Conservation (phyloP, 2,329 filamentous ascomycete species). For the Fonsecaea pedrosoi region DNA sequence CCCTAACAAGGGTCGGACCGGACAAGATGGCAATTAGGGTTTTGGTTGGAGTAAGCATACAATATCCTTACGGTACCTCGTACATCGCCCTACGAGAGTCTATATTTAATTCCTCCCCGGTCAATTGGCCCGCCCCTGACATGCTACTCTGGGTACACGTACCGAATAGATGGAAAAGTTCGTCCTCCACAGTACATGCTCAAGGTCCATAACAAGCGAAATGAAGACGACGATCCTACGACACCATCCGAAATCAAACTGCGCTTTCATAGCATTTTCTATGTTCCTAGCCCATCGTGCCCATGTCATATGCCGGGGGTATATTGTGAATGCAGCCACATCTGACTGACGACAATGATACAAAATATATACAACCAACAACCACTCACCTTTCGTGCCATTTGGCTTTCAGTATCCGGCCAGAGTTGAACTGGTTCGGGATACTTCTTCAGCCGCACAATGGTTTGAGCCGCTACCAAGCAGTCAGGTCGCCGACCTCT, state of each 20-base stretch:
- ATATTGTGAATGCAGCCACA: slow-evolving; percentile 38
- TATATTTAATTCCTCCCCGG: slow-evolving; percentile 1
- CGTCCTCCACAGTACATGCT: neutral
- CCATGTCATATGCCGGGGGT: slow-evolving; percentile 22
- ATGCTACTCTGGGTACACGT: neutral
- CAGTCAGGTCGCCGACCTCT: slow-evolving; percentile 80
- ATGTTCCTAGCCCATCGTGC: slow-evolving; percentile 4
- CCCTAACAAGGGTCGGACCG: too few relatives aligned
- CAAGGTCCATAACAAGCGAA: neutral
- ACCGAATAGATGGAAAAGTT: neutral
- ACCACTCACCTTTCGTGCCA: neutral
- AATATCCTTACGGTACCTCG: neutral
- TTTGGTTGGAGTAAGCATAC: too few relatives aligned
- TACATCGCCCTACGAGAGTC: neutral
- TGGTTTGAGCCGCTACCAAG: slow-evolving; percentile 33
- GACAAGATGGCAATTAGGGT: too few relatives aligned
- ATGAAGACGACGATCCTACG: neutral
- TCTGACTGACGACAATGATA: slow-evolving; percentile 37
- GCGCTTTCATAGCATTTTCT: neutral
- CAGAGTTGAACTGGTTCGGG: slow-evolving; percentile 40
- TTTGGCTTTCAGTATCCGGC: neutral
- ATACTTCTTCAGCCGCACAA: slow-evolving; percentile 4
- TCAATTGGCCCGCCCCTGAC: neutral
- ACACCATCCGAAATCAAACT: neutral
- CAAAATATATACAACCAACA: slow-evolving; percentile 30